Base-by-base conservation (phyloP, 2,329 filamentous ascomycete species). In the Verticillium albo-atrum region DNA sequence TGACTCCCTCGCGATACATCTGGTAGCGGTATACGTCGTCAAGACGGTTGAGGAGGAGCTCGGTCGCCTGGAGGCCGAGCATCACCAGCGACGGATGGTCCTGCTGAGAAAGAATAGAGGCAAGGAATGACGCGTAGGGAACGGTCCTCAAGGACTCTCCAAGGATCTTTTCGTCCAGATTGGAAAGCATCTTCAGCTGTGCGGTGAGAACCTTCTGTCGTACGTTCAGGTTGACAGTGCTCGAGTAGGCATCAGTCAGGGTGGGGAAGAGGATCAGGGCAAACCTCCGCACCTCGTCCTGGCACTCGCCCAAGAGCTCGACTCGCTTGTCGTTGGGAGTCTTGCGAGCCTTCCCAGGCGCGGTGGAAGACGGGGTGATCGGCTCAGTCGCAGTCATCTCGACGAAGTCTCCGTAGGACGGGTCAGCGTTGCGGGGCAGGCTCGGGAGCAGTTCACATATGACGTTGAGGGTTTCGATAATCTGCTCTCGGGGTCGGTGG, bases 121-220 rank as follows among this genome's bases (percentile, higher is more conserved):
- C 95, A 30, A 99, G 77, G 71, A 97, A 97, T 0, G 96, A 99
- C 2, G 95, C 92, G 73, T 98, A 99, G 0, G 95, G 91, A 1
- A 99, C 93, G 17, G 91, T 85, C 27, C 89, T 89, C 30, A 99
- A 77, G 9, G 94, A 90, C 67, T 97, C 94, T 62, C 91, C 84
- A 4, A 99, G 83, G 56, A 99, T 92, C 37, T 84, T 81, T 51
- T 86, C 87, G 66, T 97, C 92, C n/a, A 99, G 77, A 65, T 97
- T 97, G 14, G 92, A 97, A 10, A 99, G 83, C 92, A 99, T 98
- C 77, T 98, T 98, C 52, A 98, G 79, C 69, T 99, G 95, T n/a
- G 94, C 95, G 23, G 87, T 91, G 34, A 99, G 82, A 3, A 99
- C 95, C 75, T 97, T 97, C 71, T 98, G 92, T 25, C 96, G 89